Conservation (phyloP, 1,284 basidiomycete genomes). For the Ustilago sp. region DNA sequence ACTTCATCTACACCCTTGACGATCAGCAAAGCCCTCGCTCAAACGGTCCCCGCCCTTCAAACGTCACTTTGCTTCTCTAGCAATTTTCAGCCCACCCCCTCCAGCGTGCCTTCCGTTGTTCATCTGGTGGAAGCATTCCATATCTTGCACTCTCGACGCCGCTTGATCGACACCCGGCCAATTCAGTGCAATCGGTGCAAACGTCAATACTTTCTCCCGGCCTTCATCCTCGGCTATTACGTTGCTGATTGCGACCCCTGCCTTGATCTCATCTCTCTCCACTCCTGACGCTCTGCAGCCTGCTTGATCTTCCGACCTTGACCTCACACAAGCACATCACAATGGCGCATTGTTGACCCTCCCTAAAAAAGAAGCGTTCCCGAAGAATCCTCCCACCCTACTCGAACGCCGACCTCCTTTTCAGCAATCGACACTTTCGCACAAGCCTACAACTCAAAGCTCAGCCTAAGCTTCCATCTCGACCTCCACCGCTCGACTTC, state of each 20-base stretch:
- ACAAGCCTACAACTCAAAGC: neutral
- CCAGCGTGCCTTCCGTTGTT: neutral
- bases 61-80: neutral
- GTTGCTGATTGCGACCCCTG: neutral
- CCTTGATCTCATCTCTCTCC: slow-evolving; percentile 1
- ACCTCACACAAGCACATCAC: neutral
- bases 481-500: too few species aligned
- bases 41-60: neutral
- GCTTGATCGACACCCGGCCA: neutral
- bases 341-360: slow-evolving; percentile 17
- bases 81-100: neutral
- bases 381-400: neutral
- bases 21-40: neutral
- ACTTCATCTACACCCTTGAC: neutral
- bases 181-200: neutral
- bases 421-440: neutral
- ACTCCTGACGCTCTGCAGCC: slow-evolving; percentile 16
- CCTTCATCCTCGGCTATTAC: neutral
- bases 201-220: neutral
- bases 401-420: neutral
- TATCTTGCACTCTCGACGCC: neutral
- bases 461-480: neutral
- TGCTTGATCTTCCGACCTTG: slow-evolving; percentile 5
- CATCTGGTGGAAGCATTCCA: neutral
- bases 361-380: neutral